Base-by-base conservation (phyloP, 768 basidiomycete species). In the Boletus reticuloceps region DNA sequence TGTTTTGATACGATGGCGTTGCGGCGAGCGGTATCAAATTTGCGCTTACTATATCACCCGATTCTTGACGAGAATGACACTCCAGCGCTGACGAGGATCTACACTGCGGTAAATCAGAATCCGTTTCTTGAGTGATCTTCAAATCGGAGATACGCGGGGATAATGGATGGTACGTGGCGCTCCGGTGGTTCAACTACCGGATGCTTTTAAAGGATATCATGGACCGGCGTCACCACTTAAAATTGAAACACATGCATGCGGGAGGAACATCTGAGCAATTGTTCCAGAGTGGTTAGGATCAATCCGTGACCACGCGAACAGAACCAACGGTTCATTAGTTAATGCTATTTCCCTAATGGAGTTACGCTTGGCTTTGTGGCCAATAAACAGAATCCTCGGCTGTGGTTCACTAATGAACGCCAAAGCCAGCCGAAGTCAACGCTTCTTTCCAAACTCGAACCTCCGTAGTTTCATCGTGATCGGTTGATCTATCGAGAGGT, bases 181-280 rank as follows among this genome's bases (percentile, higher is more conserved):
- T 42, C 63, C 63, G 63, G 63, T 39, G 7, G 27, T 16, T 8
- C 14, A 42, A 31, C 51, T 51, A 12, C 62, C 62, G 62, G 59
- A 50, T 52, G 37, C 44, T 41, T 12, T 22, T 37, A 51, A 41
- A n/a, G 37, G 41, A 32, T 25, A 19, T 27, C 37, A 39, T 17
- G 27, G 22, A n/a, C 25, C 25, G 25, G 29, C 29, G 29, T 29
- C 9, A 29, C 29, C 9, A 29, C 29, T 54, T 36, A 38, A 25
- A 38, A 27, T 43, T 17, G 25, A 38, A 29, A n/a, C 37, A 9
- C 47, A 48, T 17, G 16, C 39, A 13, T 39, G 46, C 47, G 43
- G 32, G 22, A 16, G 47, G n/a, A 3, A 45, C 0, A 10, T 12
- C 20, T 47, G 27, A 29, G 8, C 1, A 29, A 29, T 25, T 25